Percentiles rank a stretch among this genome's conserved stretches.
These are phyloP conservation scores for Balansia obtecta DNA, from an alignment of 2,329 filamentous ascomycete species.

Conservation along the genomic window DNA sequence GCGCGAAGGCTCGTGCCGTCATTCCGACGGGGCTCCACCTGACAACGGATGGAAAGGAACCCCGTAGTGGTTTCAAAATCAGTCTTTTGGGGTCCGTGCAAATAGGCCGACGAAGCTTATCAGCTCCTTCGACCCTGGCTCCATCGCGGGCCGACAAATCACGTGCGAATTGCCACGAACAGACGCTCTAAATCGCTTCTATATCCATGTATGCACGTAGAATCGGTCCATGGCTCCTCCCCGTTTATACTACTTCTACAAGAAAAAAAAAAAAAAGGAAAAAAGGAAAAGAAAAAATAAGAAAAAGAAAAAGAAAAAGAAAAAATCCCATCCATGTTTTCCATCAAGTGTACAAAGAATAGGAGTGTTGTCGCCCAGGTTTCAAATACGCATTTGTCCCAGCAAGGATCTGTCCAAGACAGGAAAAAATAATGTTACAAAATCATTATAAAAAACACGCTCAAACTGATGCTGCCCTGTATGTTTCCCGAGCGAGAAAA, in stretches of 20 bases:
- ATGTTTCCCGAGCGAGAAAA: neutral
- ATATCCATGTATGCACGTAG: neutral
- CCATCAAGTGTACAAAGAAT: constrained; percentile 3
- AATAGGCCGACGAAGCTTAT: too few relatives aligned
- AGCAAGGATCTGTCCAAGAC: neutral
- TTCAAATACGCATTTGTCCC: neutral
- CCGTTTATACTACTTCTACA: neutral
- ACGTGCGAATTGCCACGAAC: neutral
- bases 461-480: constrained; percentile 1
- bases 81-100: too few relatives aligned
- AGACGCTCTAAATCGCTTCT: neutral
- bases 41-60: too few relatives aligned
- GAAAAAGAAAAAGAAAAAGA: neutral
- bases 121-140: too few relatives aligned
- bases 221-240: neutral
- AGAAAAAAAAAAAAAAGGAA: neutral
- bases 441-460: neutral
- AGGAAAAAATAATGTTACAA: too few relatives aligned
- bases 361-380: neutral
- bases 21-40: neutral
- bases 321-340: neutral
- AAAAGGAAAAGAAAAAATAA: neutral
- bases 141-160: neutral
- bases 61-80: too few relatives aligned
- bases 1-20: neutral